Percentiles rank a stretch among this genome's conserved stretches.
These are phyloP conservation scores for Moricandia arvensis DNA, from an alignment of 345 rosid genomes.

Conservation along the genomic window DNA sequence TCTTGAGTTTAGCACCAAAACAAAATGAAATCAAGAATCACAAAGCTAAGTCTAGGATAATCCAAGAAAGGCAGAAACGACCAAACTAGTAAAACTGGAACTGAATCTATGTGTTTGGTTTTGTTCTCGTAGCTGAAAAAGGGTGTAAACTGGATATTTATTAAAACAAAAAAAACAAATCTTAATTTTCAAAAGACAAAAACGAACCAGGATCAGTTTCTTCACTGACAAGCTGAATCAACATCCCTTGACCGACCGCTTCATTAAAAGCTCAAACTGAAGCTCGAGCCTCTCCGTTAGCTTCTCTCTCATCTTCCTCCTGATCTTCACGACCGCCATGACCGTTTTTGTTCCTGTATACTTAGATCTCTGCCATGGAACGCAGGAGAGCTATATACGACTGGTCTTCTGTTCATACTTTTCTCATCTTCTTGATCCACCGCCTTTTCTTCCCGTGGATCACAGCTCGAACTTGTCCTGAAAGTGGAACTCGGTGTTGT, in stretches of 20 bases:
- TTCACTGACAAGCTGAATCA: slow-evolving; percentile 79
- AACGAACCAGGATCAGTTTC: slow-evolving; percentile 76
- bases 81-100: neutral
- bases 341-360: slow-evolving; percentile 37
- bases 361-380: slow-evolving; percentile 38
- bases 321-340: slow-evolving; percentile 64
- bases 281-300: slow-evolving; percentile 67
- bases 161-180: neutral
- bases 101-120: slow-evolving; percentile 10
- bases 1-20: neutral
- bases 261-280: slow-evolving; percentile 63
- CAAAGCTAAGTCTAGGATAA: neutral
- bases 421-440: slow-evolving; percentile 43
- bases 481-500: neutral
- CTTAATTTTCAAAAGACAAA: neutral
- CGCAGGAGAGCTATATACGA: slow-evolving; percentile 14
- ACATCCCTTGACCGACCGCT: slow-evolving; percentile 78
- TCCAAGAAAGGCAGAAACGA: neutral
- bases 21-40: slow-evolving; percentile 10
- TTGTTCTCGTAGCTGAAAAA: slow-evolving; percentile 24
- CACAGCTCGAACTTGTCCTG: slow-evolving; percentile 47
- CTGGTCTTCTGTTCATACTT: slow-evolving; percentile 16
- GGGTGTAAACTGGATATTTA: neutral
- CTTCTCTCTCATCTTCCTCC: slow-evolving; percentile 79
- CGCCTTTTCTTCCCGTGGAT: slow-evolving; percentile 60